These are phyloP conservation scores for Eutrema yunnanense DNA, from an alignment of 345 rosid genomes.

Conservation along the genomic window DNA sequence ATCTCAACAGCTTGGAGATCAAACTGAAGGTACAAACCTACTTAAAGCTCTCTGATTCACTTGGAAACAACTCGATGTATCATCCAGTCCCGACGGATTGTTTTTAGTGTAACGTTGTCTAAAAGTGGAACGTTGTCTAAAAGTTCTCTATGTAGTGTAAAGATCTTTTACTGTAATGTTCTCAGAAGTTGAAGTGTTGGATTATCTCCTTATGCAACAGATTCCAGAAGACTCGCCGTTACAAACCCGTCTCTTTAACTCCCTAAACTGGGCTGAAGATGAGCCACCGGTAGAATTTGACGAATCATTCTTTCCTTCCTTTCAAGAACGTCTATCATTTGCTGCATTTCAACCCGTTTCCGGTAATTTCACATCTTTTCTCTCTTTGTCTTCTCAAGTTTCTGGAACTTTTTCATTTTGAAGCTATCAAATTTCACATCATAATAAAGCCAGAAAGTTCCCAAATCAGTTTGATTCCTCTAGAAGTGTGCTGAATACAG, in stretches of 20 bases:
- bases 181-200: not conserved
- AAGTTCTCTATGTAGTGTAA: not conserved
- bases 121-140: not conserved
- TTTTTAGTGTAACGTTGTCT: not conserved
- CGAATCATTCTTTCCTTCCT: slow-evolving; percentile 51
- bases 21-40: slow-evolving; percentile 56
- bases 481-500: no score
- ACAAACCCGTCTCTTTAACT: slow-evolving; percentile 56
- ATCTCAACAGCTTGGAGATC: slow-evolving; percentile 64
- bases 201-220: slow-evolving; percentile 31
- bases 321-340: slow-evolving; percentile 61
- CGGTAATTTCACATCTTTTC: slow-evolving; percentile 29
- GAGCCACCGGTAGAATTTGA: slow-evolving; percentile 43
- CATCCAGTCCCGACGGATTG: not conserved
- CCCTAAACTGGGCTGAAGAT: slow-evolving; percentile 62
- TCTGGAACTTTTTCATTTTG: not conserved
- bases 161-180: not conserved
- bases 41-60: not conserved
- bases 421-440: not conserved
- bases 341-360: slow-evolving; percentile 63
- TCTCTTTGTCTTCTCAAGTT: not conserved
- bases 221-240: slow-evolving; percentile 50
- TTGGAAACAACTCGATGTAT: not conserved
- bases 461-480: no score
- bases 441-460: no score